phyloP scores from a whole-genome alignment of 129 eudicot species.

The Escallonia rubra region DNA sequence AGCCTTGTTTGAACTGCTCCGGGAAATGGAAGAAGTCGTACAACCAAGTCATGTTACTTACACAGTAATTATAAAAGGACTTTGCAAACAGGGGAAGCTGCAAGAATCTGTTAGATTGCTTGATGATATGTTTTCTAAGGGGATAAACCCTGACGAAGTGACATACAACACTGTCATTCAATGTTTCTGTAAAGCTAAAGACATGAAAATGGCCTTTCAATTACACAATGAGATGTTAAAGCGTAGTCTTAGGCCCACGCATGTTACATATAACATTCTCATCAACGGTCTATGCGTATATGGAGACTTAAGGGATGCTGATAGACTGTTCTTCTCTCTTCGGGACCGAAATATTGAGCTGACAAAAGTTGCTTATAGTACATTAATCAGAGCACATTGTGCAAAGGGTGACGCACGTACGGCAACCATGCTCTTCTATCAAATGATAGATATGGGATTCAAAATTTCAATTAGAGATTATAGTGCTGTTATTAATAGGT shows the following conservation, averaged over 20 bases:
- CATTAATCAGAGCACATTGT: constrained; percentile 83
- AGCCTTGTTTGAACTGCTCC: constrained; percentile 38
- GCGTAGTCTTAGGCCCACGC: constrained; percentile 47
- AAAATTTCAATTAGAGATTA: constrained; percentile 64
- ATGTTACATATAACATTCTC: constrained; percentile 70
- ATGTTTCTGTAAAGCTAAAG: constrained; percentile 53
- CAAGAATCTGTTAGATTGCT: constrained; percentile 44
- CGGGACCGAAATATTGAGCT: constrained; percentile 30
- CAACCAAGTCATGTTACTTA: constrained; percentile 68
- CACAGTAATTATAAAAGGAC: constrained; percentile 70
- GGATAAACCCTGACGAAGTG: constrained; percentile 59
- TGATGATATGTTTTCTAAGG: constrained; percentile 44
- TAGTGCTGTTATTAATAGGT: constrained; percentile 65
- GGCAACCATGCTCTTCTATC: constrained; percentile 46
- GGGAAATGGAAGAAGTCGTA: constrained; percentile 53
- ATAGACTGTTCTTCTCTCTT: constrained; percentile 40
- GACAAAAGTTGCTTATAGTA: constrained; percentile 61
- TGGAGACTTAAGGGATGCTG: constrained; percentile 61
- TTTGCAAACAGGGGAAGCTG: constrained; percentile 57
- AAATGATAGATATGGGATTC: constrained; percentile 65
- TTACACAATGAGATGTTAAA: constrained; percentile 54
- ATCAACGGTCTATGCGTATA: constrained; percentile 61
- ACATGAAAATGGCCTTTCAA: constrained; percentile 42
- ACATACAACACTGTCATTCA: constrained; percentile 74
- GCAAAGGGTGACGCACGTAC: constrained; percentile 63